phyloP scores from a whole-genome alignment of 257 asterid species.

The Craterostigma plantagineum region DNA sequence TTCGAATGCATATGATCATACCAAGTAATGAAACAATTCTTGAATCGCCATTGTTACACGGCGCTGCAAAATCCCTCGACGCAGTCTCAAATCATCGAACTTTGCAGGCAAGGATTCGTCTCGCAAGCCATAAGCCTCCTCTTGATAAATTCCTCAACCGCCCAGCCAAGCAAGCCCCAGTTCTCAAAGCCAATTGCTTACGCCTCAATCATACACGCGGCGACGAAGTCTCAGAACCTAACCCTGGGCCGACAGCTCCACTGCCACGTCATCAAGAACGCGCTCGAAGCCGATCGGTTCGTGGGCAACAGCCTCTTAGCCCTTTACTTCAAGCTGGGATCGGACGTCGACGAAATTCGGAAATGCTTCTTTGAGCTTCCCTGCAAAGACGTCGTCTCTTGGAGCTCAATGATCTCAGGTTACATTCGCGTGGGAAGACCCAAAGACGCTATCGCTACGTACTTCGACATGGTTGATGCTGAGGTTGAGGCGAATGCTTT shows the following conservation, averaged over 20 bases:
- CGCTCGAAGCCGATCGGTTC: constrained; percentile 47
- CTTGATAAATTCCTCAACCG: not conserved
- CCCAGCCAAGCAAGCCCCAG: not conserved
- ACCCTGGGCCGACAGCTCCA: constrained; percentile 58
- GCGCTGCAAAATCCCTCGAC: constrained; percentile 4
- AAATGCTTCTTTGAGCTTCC: constrained; percentile 35
- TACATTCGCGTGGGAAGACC: constrained; percentile 40
- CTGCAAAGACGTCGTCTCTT: constrained; percentile 62
- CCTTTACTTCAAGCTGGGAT: constrained; percentile 38
- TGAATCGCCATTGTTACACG: no score
- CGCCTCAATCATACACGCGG: constrained; percentile 39
- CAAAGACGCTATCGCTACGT: constrained; percentile 21
- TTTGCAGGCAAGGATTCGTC: constrained; percentile 32
- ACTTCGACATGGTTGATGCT: constrained; percentile 29
- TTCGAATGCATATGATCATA: no score
- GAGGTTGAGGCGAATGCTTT: constrained; percentile 43
- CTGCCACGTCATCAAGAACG: constrained; percentile 43
- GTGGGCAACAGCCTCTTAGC: constrained; percentile 67
- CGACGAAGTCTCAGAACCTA: constrained; percentile 24
- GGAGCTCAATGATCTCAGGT: constrained; percentile 80
- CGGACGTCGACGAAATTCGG: constrained; percentile 21
- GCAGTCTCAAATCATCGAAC: constrained; percentile 23
- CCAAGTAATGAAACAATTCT: no score
- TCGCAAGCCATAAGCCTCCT: constrained; percentile 2
- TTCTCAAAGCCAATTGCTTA: constrained; percentile 28